phyloP scores from a whole-genome alignment of 2,329 filamentous ascomycete genomes.

The Fusarium clavum region DNA sequence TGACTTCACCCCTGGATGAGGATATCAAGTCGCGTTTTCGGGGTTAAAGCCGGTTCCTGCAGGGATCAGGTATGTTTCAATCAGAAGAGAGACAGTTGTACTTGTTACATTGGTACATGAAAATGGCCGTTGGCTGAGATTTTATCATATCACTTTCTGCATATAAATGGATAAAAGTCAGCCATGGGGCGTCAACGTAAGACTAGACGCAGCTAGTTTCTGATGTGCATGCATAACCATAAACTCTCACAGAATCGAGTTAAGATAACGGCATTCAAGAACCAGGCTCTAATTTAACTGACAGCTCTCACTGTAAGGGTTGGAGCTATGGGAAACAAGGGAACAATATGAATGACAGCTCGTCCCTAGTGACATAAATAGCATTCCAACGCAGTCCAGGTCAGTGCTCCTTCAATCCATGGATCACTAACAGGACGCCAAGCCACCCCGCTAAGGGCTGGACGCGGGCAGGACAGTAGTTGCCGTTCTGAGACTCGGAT shows the following conservation, averaged over 20 bases:
- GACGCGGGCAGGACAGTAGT: slow-evolving; percentile 30
- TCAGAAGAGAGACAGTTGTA: slow-evolving; percentile 8
- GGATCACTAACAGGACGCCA: slow-evolving; percentile 29
- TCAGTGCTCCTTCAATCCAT: slow-evolving; percentile 2
- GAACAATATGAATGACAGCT: neutral
- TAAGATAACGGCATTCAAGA: neutral
- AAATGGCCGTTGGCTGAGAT: neutral
- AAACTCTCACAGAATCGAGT: neutral
- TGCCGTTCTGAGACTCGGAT: slow-evolving; percentile 32
- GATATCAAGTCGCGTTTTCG: neutral
- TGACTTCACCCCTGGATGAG: slow-evolving; percentile 1
- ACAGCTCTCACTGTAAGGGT: neutral
- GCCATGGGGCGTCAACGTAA: slow-evolving; percentile 21
- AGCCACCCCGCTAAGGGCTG: slow-evolving; percentile 35
- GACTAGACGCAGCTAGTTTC: slow-evolving; percentile 13
- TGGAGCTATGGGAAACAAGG: neutral
- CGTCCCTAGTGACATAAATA: slow-evolving; percentile 13
- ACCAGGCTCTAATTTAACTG: neutral
- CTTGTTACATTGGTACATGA: slow-evolving; percentile 6
- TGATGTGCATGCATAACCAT: slow-evolving; percentile 7
- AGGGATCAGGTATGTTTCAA: neutral
- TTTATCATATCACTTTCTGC: slow-evolving; percentile 14
- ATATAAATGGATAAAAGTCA: slow-evolving; percentile 14
- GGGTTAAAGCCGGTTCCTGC: neutral
- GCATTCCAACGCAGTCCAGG: slow-evolving; percentile 15